Conservation (phyloP, 495 filamentous ascomycete species). For the Penicillium maclennaniae region DNA sequence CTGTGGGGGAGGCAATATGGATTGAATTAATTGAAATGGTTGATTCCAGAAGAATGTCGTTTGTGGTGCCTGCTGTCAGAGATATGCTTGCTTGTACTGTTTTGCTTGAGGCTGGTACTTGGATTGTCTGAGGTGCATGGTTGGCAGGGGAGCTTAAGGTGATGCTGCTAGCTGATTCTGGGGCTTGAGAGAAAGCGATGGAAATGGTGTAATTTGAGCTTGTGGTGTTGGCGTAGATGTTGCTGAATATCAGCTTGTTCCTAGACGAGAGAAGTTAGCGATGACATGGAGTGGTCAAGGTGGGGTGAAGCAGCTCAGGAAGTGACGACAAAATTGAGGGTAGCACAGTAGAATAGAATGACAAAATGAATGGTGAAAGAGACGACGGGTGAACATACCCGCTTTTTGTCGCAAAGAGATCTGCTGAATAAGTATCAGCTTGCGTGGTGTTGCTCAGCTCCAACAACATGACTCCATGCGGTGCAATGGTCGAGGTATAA, state of each 20-base stretch:
- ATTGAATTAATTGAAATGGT: constrained; percentile 19
- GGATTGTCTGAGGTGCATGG: constrained; percentile 4
- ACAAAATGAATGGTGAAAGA: background rate
- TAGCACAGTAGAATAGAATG: background rate
- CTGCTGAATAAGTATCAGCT: constrained; percentile 23
- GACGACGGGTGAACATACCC: constrained; percentile 19
- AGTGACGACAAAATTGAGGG: background rate
- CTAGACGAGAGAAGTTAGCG: background rate
- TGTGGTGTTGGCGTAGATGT: constrained; percentile 35
- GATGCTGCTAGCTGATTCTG: constrained; percentile 1
- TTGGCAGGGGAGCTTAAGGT: constrained; percentile 5
- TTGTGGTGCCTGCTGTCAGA: constrained; percentile 29
- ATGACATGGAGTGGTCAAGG: background rate
- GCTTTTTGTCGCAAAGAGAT: constrained; percentile 12
- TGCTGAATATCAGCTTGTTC: constrained; percentile 23
- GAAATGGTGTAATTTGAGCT: constrained; percentile 29
- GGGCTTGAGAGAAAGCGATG: constrained; percentile 21
- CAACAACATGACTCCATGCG: constrained; percentile 43
- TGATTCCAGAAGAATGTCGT: constrained; percentile 28
- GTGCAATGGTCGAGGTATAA: constrained; percentile 34
- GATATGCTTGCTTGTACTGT: constrained; percentile 16
- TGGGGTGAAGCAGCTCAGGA: background rate
- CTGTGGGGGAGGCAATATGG: constrained; percentile 19
- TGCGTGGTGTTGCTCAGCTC: constrained; percentile 34
- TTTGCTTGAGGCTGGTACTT: constrained; percentile 8